A percentile compares a stretch with the other conserved stretches of the same genome.
These are phyloP conservation scores for Gaeumannomyces tritici DNA, from an alignment of 2,329 filamentous ascomycete genomes.

Conservation along the genomic window DNA sequence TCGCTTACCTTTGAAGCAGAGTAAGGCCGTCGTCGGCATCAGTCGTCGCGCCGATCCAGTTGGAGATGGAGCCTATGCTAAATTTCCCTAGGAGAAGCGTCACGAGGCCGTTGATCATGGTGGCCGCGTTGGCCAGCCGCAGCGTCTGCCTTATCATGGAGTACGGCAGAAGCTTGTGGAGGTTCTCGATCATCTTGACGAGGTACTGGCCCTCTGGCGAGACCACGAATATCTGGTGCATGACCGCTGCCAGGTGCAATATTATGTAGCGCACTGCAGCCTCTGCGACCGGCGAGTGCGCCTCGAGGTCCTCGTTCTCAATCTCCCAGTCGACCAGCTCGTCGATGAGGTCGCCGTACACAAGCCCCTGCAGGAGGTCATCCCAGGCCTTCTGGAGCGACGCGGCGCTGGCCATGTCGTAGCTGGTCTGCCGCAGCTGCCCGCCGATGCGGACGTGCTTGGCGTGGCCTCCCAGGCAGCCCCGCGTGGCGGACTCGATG, in stretches of 20 bases:
- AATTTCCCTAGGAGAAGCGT: constrained; percentile 68
- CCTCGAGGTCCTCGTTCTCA: constrained; percentile 52
- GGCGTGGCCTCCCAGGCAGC: constrained; percentile 52
- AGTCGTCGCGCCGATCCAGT: constrained; percentile 67
- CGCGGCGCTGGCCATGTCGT: constrained; percentile 48
- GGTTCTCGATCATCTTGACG: constrained; percentile 58
- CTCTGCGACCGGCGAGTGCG: constrained; percentile 51
- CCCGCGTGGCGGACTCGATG: constrained; percentile 59
- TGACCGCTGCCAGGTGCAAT: constrained; percentile 62
- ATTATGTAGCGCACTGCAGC: constrained; percentile 58
- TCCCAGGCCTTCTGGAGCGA: constrained; percentile 58
- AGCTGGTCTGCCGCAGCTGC: constrained; percentile 20
- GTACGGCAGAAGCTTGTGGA: constrained; percentile 64
- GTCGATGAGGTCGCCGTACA: constrained; percentile 61
- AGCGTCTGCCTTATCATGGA: constrained; percentile 63
- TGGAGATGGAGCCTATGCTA: constrained; percentile 63
- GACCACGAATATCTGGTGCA: constrained; percentile 63
- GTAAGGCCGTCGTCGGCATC: constrained; percentile 73
- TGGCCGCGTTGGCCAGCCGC: constrained; percentile 67
- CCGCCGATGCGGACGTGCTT: constrained; percentile 2
- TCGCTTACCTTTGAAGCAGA: constrained; percentile 49
- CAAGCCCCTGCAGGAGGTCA: constrained; percentile 52
- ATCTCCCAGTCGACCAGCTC: constrained; percentile 52
- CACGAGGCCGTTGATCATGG: constrained; percentile 71
- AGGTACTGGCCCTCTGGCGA: constrained; percentile 69